Base-by-base conservation (phyloP, 805 yeast genomes). In the Tetrapisispora namnaoensis region DNA sequence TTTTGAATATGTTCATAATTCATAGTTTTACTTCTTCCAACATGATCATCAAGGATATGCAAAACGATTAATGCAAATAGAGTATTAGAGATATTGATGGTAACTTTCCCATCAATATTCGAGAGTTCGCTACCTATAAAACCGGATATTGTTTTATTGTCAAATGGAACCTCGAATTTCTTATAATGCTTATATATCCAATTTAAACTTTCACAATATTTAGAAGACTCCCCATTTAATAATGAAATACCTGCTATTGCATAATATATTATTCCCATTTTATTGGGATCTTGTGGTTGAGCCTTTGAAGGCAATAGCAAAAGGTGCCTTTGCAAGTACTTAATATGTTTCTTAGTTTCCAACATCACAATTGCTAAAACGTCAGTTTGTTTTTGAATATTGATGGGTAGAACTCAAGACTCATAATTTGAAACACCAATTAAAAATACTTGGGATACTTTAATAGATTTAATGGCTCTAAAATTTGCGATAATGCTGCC, bases 81-180 rank as follows among this genome's bases (percentile, higher is more conserved):
- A 0, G 96, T 89, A 6, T 89, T 79, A 0, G 91, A 77, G 7
- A 87, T 63, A 53, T 79, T 83, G 1, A 90, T 78, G 1, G 79
- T 55, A 9, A 52, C 49, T 2, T 47, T 46, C 16, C 47, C 49
- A 2, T 57, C 49, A 24, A 55, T 45, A 34, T 50, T 46, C 48
- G 54, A 42, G 14, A 51, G 48, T 8, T 49, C 27, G 24, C 62
- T 54, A 7, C 65, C 64, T 0, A 57, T 46, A 49, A 65, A 63
- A 10, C 68, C 69, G 11, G 65, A 55, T 13, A 60, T 34, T 4
- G 18, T 37, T 13, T 42, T 40, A 68, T 57, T 35, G 10, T 37
- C 45, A 9, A 42, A 47, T 68, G 58, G 44, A 69, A 73, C 70
- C 2, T 71, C 60, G 1, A 69, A 14, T 9, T 41, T 40, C 14